These are phyloP conservation scores for Scheffersomyces spartinae DNA, from an alignment of 805 yeast genomes.

Conservation along the genomic window DNA sequence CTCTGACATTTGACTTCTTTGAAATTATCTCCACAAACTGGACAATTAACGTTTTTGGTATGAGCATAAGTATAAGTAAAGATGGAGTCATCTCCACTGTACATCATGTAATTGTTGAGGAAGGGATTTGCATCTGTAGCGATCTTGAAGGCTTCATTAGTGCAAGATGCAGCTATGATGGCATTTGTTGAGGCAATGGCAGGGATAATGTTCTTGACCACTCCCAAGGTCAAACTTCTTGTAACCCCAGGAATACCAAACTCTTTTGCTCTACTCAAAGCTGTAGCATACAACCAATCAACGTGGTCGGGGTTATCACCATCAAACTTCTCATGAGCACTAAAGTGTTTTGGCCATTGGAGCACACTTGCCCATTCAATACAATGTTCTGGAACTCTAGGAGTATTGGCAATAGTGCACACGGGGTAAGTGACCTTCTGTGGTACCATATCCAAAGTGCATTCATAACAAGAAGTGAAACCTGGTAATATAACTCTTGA, in stretches of 20 bases:
- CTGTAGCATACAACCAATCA: slow-evolving; percentile 44
- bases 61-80: slow-evolving; percentile 65
- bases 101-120: slow-evolving; percentile 73
- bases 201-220: slow-evolving; percentile 84
- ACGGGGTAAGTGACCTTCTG: slow-evolving; percentile 65
- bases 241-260: slow-evolving; percentile 74
- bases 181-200: slow-evolving; percentile 94
- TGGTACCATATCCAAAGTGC: slow-evolving; percentile 69
- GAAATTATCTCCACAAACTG: slow-evolving; percentile 55
- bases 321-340: slow-evolving; percentile 41
- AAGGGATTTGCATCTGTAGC: slow-evolving; percentile 58
- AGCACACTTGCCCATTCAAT: slow-evolving; percentile 79
- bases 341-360: slow-evolving; percentile 52
- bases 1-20: slow-evolving; percentile 13
- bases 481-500: slow-evolving; percentile 80
- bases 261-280: slow-evolving; percentile 46
- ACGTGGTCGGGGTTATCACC: slow-evolving; percentile 60
- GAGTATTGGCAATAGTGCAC: slow-evolving; percentile 90
- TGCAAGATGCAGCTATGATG: slow-evolving; percentile 77
- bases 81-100: slow-evolving; percentile 71
- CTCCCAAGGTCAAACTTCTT: slow-evolving; percentile 63
- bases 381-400: slow-evolving; percentile 91
- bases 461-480: slow-evolving; percentile 83
- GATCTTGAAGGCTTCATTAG: slow-evolving; percentile 76
- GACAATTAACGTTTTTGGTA: slow-evolving; percentile 49